Evolutionary conservation across 331 rosid species (phyloP), one percentile per base, ranked within the genome.

Genomic region (Cydonia oblonga): DNA sequence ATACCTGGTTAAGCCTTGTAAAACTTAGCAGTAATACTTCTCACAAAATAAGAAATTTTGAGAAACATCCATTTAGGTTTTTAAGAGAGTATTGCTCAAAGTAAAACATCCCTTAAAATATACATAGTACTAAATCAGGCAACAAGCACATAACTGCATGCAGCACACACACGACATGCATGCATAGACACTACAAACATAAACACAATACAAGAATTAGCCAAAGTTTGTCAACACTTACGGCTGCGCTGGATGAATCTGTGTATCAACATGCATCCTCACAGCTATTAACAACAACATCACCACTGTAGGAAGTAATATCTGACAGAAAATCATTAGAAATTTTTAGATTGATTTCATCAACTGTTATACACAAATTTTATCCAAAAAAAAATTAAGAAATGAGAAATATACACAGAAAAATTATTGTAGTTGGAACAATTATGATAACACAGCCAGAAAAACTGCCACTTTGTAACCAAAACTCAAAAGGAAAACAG

Each of bases 231-330:
- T 65, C 65, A 66, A 29, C 33, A 85, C 98, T 87, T 42, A 93
- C 98, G 93, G 87, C 72, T 91, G 87, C 38, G 87, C 85, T 12
- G 90, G 92, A 79, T 93, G 98, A 85, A 93, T 88, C 74, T 87
- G 89, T 1, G 97, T 93, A 85, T 91, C 97, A 30, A 85, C 98
- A 73, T 53, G 87, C 13, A 89, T 93, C 89, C 98, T 84, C 40
- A 93, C 86, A 6, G 87, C 90, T 79, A 86, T 88, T 67, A 93
- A 84, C 80, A 93, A 85, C 85, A 91, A 44, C 90, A 93, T 81
- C 75, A 93, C 97, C 58, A 89, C 64, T 29, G 97, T 81, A 22
- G 98, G 98, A 62, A 93, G 98, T 76, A 93, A 91, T 82, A 93
- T 86, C 98, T 93, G 89, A 68, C 81, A 77, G 22, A 56, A 54